Conservation (phyloP, 306 rosid species). For the Bauhinia variegata region DNA sequence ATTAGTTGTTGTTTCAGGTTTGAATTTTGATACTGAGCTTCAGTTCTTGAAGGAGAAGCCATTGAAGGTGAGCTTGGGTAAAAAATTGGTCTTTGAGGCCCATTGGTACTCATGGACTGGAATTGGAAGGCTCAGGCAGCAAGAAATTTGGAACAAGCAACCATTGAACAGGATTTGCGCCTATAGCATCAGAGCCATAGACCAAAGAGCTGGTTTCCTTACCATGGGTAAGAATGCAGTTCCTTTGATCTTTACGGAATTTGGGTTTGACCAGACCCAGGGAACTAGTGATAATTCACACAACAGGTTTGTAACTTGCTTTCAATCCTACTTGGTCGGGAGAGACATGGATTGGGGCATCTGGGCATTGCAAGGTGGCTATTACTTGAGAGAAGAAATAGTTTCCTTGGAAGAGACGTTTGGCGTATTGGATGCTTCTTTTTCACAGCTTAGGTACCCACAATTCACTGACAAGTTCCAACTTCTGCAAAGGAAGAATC, state of each 20-base stretch:
- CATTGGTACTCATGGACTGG: slow-evolving; percentile 64
- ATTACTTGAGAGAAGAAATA: slow-evolving; percentile 43
- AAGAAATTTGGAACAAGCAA: slow-evolving; percentile 47
- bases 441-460: slow-evolving; percentile 45
- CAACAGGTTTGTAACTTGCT: slow-evolving; percentile 59
- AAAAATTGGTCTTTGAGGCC: slow-evolving; percentile 53
- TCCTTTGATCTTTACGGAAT: slow-evolving; percentile 58
- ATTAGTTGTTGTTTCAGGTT: slow-evolving; percentile 52
- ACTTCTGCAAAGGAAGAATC: slow-evolving; percentile 44
- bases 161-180: slow-evolving; percentile 56
- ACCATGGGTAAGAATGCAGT: slow-evolving; percentile 29
- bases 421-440: slow-evolving; percentile 52
- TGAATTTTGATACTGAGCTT: slow-evolving; percentile 57
- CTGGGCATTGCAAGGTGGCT: slow-evolving; percentile 62
- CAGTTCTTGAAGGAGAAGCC: slow-evolving; percentile 44
- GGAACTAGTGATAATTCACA: slow-evolving; percentile 30
- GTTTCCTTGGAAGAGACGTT: slow-evolving; percentile 45
- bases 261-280: slow-evolving; percentile 45
- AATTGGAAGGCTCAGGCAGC: slow-evolving; percentile 43
- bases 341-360: slow-evolving; percentile 65
- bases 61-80: slow-evolving; percentile 35
- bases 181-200: slow-evolving; percentile 31
- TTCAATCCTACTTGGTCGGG: slow-evolving; percentile 52
- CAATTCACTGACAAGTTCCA: slow-evolving; percentile 45
- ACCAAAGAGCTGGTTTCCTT: slow-evolving; percentile 50